Evolutionary conservation across 192 early-diverging fungal genomes (phyloP).

Genomic region (Coemansia sp.): DNA sequence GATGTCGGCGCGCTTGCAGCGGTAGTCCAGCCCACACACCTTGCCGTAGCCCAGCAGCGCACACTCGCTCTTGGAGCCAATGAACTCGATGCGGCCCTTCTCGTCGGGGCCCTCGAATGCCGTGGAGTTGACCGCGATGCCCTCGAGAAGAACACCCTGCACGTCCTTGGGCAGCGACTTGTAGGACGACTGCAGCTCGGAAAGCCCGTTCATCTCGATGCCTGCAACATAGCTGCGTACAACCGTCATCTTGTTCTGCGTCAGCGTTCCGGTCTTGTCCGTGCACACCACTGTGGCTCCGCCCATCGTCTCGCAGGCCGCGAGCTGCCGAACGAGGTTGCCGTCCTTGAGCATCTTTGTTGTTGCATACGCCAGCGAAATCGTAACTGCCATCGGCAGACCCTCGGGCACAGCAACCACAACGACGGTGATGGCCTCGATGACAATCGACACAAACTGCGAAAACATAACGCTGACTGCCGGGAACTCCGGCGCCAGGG

Average conservation of each 20-base stretch:
- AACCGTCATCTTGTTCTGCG: conserved; percentile 82
- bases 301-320: conserved; percentile 84
- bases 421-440: conserved; percentile 80
- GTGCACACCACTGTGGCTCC: conserved; percentile 81
- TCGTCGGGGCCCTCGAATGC: conserved; percentile 73
- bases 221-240: conserved; percentile 62
- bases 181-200: conserved; percentile 55
- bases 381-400: conserved; percentile 83
- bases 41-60: conserved; percentile 71
- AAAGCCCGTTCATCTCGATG: conserved; percentile 41
- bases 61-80: conserved; percentile 82
- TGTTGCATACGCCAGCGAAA: conserved; percentile 80
- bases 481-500: conserved; percentile 61
- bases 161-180: conserved; percentile 42
- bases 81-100: conserved; percentile 59
- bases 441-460: conserved; percentile 66
- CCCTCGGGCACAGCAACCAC: conserved; percentile 89
- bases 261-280: conserved; percentile 87
- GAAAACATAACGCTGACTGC: conserved; percentile 57
- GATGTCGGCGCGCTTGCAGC: conserved; percentile 51
- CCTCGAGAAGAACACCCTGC: conserved; percentile 57
- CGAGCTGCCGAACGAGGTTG: conserved; percentile 76
- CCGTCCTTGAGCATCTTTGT: conserved; percentile 81
- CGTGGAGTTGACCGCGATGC: conserved; percentile 72
- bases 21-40: conserved; percentile 64